phyloP scores from a whole-genome alignment of 768 basidiomycete species.

The Tephrocybe sp. region DNA sequence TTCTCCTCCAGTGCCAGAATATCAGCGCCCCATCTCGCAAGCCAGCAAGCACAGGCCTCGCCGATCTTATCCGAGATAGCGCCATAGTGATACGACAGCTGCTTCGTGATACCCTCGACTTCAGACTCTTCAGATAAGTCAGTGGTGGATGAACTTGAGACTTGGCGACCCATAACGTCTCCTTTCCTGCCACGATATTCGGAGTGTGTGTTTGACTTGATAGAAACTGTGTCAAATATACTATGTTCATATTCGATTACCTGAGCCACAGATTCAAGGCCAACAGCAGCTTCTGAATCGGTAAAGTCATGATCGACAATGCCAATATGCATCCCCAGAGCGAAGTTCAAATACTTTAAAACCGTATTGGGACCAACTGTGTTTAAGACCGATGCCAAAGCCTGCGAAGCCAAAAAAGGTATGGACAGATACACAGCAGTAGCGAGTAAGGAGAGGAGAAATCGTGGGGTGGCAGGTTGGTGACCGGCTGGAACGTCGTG shows the following conservation, averaged over 20 bases:
- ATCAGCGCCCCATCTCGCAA: constrained; percentile 82
- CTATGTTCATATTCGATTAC: constrained; percentile 35
- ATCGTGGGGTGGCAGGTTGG: constrained; percentile 76
- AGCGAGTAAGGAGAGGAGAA: constrained; percentile 84
- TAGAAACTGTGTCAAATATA: constrained; percentile 5
- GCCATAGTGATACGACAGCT: constrained; percentile 72
- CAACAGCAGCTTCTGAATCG: constrained; percentile 62
- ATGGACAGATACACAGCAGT: constrained; percentile 86
- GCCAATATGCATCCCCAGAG: constrained; percentile 67
- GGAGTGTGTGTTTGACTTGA: not conserved
- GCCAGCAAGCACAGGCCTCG: constrained; percentile 85
- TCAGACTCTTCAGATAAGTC: constrained; percentile 19
- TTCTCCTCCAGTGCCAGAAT: constrained; percentile 65
- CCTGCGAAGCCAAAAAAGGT: constrained; percentile 70
- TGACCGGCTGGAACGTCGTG: constrained; percentile 43
- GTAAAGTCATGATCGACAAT: constrained; percentile 24
- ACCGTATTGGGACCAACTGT: constrained; percentile 81
- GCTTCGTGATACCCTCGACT: constrained; percentile 10
- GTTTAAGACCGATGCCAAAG: constrained; percentile 64
- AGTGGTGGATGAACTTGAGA: constrained; percentile 6
- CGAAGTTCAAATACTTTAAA: constrained; percentile 75
- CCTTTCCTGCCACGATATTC: constrained; percentile 1
- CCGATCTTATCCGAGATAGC: constrained; percentile 89
- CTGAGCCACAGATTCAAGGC: constrained; percentile 66
- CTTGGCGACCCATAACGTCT: not conserved